Base-by-base conservation (phyloP, 495 filamentous ascomycete genomes). In the Aspergillus baeticus region DNA sequence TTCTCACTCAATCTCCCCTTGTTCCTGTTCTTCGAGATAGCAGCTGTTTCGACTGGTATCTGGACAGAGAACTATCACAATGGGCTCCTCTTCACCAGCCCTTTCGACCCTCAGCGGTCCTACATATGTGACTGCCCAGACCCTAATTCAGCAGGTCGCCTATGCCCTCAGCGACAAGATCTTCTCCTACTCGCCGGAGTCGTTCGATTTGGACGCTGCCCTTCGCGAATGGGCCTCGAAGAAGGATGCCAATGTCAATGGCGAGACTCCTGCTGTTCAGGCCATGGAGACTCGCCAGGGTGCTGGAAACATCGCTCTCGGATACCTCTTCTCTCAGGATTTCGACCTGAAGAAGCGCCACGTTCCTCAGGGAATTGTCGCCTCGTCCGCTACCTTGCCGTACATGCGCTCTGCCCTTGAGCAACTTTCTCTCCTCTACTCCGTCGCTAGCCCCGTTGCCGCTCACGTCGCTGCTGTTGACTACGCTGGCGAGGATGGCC, bases 241-340 rank as follows among this genome's bases (percentile, higher is more conserved):
- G 48, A 71, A 79, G 26, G 87, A 88, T 58, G 75, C 79, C 65
- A 98, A 98, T 74, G 84, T 85, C 45, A 84, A 90, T 68, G 93
- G 91, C 66, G 87, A 91, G 64, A 71, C 84, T 62, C 91, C 95
- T 35, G 76, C 82, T 4, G 83, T 98, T 42, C 78, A 89, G 54
- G 72, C 88, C 4, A 83, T 98, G 72, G 88, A 98, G 74, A 94
- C 89, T 43, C 82, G 95, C 39, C 81, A 89, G 51, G 94, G 94
- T 60, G 94, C 95, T 41, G 94, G 90, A 41, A 87, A 89, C 64
- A 88, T 98, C 69, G 91, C 95, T 31, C 81, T 98, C 44, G 94
- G 94, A 57, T 98, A 98, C 72, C 87, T 98, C 64, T 98, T 98
- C 77, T 96, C 91, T 33, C 88, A 89, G 66, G 94, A 98, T 70